Conservation (phyloP, 2,329 filamentous ascomycete species). For the Taxawa tesnikishii region DNA sequence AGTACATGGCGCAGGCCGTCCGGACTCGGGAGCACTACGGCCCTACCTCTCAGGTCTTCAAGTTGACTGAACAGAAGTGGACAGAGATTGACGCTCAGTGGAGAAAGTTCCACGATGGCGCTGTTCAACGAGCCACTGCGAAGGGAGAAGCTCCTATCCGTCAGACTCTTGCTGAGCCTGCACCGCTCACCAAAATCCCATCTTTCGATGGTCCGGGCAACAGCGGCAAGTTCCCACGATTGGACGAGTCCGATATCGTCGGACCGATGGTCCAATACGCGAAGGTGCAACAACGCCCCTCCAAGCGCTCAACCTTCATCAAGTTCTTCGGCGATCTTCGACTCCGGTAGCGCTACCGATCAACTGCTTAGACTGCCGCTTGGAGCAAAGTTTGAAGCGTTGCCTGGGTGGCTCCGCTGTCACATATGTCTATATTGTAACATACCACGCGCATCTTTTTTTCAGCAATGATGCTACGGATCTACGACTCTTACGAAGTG, state of each 20-base stretch:
- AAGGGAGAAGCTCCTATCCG: constrained; percentile 27
- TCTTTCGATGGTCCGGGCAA: constrained; percentile 52
- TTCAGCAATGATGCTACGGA: too few relatives aligned
- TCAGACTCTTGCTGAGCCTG: constrained; percentile 28
- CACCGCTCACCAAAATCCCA: constrained; percentile 53
- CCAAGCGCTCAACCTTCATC: constrained; percentile 18
- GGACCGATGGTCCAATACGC: constrained; percentile 64
- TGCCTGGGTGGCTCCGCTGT: too few relatives aligned
- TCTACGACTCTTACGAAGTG: too few relatives aligned
- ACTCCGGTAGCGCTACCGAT: too few relatives aligned
- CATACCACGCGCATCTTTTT: too few relatives aligned
- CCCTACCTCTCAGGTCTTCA: constrained; percentile 76
- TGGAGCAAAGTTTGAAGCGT: too few relatives aligned
- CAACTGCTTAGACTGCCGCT: too few relatives aligned
- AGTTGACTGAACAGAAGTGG: constrained; percentile 82
- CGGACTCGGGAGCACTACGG: constrained; percentile 87
- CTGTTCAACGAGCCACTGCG: constrained; percentile 34
- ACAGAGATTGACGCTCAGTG: constrained; percentile 63
- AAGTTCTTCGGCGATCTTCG: constrained; percentile 21
- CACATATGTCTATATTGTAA: too few relatives aligned
- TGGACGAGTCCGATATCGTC: constrained; percentile 86
- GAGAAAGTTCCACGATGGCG: constrained; percentile 56
- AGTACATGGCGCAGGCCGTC: constrained; percentile 81
- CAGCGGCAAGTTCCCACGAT: constrained; percentile 74
- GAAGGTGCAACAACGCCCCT: constrained; percentile 16